A percentile compares a stretch with the other conserved stretches of the same genome.
Evolutionary conservation across 2,329 filamentous ascomycete genomes (phyloP).

Genomic region (Fusarium xyrophilum): DNA sequence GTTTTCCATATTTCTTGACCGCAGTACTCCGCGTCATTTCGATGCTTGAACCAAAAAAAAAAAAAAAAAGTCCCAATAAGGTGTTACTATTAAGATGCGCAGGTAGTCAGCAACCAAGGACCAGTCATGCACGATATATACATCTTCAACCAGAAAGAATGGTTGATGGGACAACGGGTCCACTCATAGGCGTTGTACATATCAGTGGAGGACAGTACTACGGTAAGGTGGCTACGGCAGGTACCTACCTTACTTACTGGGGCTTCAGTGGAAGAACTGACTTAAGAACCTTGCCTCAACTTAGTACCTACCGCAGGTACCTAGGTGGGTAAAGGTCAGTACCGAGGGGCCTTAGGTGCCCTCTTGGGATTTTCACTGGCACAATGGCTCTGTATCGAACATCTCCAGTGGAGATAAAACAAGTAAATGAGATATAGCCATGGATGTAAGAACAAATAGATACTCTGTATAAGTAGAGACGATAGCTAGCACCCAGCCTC

Average conservation of each 20-base stretch:
- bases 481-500: background rate
- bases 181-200: background rate
- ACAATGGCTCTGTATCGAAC: background rate
- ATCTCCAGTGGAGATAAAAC: background rate
- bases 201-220: background rate
- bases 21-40: conserved; percentile 55
- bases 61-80: background rate
- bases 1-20: conserved; percentile 60
- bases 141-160: background rate
- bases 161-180: conserved; percentile 39
- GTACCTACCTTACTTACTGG: background rate
- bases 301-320: no score
- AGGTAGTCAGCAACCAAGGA: background rate
- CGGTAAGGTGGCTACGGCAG: background rate
- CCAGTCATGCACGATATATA: background rate
- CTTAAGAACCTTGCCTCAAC: background rate
- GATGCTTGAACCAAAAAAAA: conserved; percentile 8
- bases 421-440: conserved; percentile 2
- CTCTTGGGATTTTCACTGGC: conserved; percentile 3
- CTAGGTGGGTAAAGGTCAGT: background rate
- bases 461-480: background rate
- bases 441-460: background rate
- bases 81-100: background rate
- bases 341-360: background rate
- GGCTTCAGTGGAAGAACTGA: no score